These are phyloP conservation scores for Alisma plantagoaquatica DNA, from an alignment of 106 monocot species.

Conservation along the genomic window DNA sequence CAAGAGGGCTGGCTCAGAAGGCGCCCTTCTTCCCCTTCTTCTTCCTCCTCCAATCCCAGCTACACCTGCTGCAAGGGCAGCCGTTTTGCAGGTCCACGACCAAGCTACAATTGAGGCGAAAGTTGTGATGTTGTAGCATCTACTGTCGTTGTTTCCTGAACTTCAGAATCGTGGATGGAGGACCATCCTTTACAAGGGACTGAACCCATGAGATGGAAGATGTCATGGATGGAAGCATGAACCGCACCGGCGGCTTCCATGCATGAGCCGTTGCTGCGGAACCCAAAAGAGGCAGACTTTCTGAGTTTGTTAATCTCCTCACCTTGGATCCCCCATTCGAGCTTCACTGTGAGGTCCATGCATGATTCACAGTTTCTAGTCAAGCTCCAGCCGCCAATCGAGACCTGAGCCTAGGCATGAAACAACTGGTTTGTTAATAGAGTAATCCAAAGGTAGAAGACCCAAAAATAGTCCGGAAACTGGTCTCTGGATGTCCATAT, in stretches of 20 bases:
- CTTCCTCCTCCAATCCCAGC: no score
- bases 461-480: no score
- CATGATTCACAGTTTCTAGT: no score
- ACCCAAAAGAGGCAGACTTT: constrained; percentile 63
- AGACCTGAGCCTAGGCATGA: no score
- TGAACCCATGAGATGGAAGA: constrained; percentile 51
- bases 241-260: background rate
- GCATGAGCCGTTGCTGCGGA: constrained; percentile 20
- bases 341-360: no score
- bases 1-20: no score
- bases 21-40: no score
- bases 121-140: constrained; percentile 10
- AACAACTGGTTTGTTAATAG: no score
- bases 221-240: background rate
- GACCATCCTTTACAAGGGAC: constrained; percentile 54
- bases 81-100: constrained; percentile 13
- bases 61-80: no score
- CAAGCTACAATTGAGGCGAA: constrained; percentile 4
- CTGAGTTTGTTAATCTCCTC: constrained; percentile 82
- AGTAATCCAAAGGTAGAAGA: no score
- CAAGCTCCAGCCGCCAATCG: no score
- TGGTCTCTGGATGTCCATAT: no score
- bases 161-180: background rate
- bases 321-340: constrained; percentile 87
- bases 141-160: background rate